Evolutionary conservation across 2,329 filamentous ascomycete species (phyloP).

Genomic region (Ophiocordyceps robertsii): DNA sequence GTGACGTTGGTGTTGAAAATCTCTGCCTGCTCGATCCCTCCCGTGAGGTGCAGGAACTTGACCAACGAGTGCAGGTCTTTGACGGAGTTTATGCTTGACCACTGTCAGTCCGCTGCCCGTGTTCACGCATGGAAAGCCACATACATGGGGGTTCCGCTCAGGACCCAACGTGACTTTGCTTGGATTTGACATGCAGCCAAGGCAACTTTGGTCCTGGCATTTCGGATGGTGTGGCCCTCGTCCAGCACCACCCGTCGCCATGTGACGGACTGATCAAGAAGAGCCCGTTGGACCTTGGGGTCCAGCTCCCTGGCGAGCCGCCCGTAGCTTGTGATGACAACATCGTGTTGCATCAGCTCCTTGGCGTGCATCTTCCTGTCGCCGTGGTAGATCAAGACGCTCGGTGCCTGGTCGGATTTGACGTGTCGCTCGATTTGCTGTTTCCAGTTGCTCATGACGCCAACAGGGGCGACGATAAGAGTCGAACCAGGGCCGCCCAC

Average conservation of each 20-base stretch:
- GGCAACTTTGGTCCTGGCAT: constrained; percentile 59
- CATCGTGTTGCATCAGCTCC: constrained; percentile 53
- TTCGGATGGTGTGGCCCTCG: constrained; percentile 73
- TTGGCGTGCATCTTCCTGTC: constrained; percentile 38
- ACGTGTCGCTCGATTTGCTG: constrained; percentile 67
- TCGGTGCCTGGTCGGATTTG: constrained; percentile 45
- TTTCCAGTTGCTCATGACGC: constrained; percentile 85
- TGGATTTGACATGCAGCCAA: constrained; percentile 53
- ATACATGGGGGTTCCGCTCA: constrained; percentile 69
- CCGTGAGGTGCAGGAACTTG: constrained; percentile 62
- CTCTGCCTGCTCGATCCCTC: constrained; percentile 58
- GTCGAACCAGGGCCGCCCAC: constrained; percentile 45
- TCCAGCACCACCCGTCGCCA: constrained; percentile 76
- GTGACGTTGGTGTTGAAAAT: constrained; percentile 55
- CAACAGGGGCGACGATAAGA: constrained; percentile 68
- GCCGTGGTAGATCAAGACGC: constrained; percentile 64
- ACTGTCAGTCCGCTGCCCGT: not conserved
- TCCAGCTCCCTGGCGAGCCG: constrained; percentile 56
- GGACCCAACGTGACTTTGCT: constrained; percentile 63
- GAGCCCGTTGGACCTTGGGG: constrained; percentile 22
- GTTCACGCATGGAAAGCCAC: constrained; percentile 9
- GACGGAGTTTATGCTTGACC: constrained; percentile 57
- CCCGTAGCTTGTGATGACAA: constrained; percentile 78
- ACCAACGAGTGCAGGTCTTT: constrained; percentile 71
- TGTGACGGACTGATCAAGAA: constrained; percentile 28